A percentile compares a stretch with the other conserved stretches of the same genome.
These are phyloP conservation scores for Penstemon newberryi DNA, from an alignment of 257 asterid genomes.

Conservation along the genomic window DNA sequence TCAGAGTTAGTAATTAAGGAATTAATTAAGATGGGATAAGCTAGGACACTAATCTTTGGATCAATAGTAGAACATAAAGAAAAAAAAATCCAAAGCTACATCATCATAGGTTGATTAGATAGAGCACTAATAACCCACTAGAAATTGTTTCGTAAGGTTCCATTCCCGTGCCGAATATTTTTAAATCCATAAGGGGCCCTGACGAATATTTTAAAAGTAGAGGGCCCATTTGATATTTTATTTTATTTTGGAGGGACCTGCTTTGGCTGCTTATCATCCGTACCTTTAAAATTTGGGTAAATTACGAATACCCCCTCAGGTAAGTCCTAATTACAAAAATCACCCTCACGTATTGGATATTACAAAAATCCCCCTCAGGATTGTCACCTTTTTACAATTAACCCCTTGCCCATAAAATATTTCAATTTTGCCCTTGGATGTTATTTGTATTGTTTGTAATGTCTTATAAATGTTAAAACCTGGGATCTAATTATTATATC, in stretches of 20 bases:
- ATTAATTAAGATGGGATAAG: background rate
- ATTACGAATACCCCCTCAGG: too few relatives aligned
- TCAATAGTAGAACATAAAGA: background rate
- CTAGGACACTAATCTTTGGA: background rate
- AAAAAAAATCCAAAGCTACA: background rate
- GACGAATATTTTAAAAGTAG: background rate
- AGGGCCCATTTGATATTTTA: background rate
- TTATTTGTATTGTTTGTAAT: too few relatives aligned
- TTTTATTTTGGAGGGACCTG: background rate
- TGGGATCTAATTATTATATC: too few relatives aligned
- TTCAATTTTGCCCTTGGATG: too few relatives aligned
- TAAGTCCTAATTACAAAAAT: too few relatives aligned
- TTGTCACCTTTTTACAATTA: too few relatives aligned
- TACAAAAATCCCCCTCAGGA: too few relatives aligned
- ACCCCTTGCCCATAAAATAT: too few relatives aligned
- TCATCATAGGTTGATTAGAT: conserved; percentile 21
- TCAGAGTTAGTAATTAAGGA: too few relatives aligned
- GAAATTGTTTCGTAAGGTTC: background rate
- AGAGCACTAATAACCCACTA: conserved; percentile 21
- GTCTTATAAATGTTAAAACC: too few relatives aligned
- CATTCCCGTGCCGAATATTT: background rate
- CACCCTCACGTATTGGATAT: too few relatives aligned
- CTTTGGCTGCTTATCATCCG: conserved; percentile 46
- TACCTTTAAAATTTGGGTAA: conserved; percentile 37
- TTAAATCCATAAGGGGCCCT: background rate